These are phyloP conservation scores for Heritiera fomes DNA, from an alignment of 345 rosid genomes.

Conservation along the genomic window DNA sequence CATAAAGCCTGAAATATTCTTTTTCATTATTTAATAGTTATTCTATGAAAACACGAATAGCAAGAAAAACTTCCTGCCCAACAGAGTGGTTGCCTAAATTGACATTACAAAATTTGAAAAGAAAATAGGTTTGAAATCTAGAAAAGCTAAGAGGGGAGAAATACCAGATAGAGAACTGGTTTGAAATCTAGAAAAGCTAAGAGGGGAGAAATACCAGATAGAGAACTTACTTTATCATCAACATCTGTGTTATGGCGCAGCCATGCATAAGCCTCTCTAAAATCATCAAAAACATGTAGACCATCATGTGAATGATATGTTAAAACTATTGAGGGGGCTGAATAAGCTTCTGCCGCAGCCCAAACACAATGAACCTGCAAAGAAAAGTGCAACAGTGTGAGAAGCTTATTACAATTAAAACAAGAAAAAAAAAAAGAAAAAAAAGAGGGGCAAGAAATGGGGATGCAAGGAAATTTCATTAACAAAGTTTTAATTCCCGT, in stretches of 20 bases:
- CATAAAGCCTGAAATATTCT: not conserved
- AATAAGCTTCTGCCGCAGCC: constrained; percentile 99
- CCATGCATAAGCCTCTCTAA: constrained; percentile 98
- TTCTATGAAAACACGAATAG: not conserved
- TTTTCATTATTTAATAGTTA: not conserved
- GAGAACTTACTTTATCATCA: constrained; percentile 83
- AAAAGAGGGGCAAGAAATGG: not conserved
- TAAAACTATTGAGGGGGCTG: constrained; percentile 97
- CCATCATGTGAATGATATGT: constrained; percentile 77
- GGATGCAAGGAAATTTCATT: not conserved
- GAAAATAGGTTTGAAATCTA: not conserved
- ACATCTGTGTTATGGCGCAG: constrained; percentile 94
- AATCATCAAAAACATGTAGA: constrained; percentile 95
- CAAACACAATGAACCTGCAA: constrained; percentile 96
- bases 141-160: not conserved
- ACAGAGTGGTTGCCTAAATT: not conserved
- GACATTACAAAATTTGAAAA: not conserved
- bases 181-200: not conserved
- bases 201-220: not conserved
- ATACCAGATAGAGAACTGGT: constrained; percentile 25
- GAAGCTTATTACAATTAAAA: not conserved
- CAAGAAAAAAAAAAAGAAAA: not conserved
- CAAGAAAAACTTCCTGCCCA: not conserved
- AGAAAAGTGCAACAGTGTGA: constrained; percentile 9
- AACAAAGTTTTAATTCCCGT: not conserved